phyloP scores from a whole-genome alignment of 2,329 filamentous ascomycete genomes.

The Ophiosphaerella narmari region DNA sequence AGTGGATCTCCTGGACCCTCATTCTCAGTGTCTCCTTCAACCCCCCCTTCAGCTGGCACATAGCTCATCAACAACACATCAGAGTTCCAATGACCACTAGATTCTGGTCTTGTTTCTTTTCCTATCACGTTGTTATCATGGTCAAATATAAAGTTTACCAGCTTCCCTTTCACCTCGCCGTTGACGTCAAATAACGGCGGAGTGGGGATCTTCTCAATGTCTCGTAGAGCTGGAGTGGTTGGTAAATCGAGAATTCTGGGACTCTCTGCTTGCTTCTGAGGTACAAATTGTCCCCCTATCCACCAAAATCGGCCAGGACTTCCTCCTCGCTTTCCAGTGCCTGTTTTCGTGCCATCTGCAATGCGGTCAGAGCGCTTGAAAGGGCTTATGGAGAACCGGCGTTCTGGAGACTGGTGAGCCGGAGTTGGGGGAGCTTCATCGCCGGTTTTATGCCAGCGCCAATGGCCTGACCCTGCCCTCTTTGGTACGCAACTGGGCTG shows the following conservation, averaged over 20 bases:
- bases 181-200: slow-evolving; percentile 29
- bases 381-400: slow-evolving; percentile 17
- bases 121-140: slow-evolving; percentile 9
- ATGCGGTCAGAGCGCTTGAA: slow-evolving; percentile 26
- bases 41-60: slow-evolving; percentile 16
- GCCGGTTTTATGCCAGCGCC: slow-evolving; percentile 26
- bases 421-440: slow-evolving; percentile 11
- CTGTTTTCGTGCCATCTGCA: slow-evolving; percentile 5
- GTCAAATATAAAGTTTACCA: slow-evolving; percentile 43
- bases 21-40: slow-evolving; percentile 16
- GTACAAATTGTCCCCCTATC: slow-evolving; percentile 7
- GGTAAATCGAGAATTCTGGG: neutral
- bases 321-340: slow-evolving; percentile 2
- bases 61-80: slow-evolving; percentile 43
- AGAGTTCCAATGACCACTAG: slow-evolving; percentile 41
- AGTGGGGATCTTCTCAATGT: slow-evolving; percentile 29
- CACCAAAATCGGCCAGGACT: slow-evolving; percentile 1
- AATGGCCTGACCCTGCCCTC: slow-evolving; percentile 17
- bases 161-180: slow-evolving; percentile 33
- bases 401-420: neutral
- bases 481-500: slow-evolving; percentile 19
- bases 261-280: neutral
- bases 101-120: slow-evolving; percentile 10
- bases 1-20: slow-evolving; percentile 30
- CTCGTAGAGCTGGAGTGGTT: slow-evolving; percentile 24